These are phyloP conservation scores for Harrya chromipes DNA, from an alignment of 768 basidiomycete genomes.

Conservation along the genomic window DNA sequence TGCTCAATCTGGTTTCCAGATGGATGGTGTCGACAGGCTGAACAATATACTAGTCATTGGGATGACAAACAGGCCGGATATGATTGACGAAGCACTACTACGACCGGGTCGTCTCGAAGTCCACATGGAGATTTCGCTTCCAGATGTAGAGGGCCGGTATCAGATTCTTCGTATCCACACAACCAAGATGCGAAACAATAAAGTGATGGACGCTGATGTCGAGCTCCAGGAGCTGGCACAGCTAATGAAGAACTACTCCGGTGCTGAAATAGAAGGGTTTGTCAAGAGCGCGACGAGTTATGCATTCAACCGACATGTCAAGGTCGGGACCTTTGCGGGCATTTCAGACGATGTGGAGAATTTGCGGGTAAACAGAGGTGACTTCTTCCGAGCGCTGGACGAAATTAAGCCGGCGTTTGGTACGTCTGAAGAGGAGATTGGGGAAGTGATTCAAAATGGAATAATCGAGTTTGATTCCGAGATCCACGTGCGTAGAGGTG, in stretches of 20 bases:
- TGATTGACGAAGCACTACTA: constrained; percentile 98
- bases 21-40: constrained; percentile 98
- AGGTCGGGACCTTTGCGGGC: constrained; percentile 95
- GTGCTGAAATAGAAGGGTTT: constrained; percentile 92
- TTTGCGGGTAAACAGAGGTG: constrained; percentile 77
- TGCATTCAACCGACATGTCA: constrained; percentile 96
- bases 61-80: constrained; percentile 97
- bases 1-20: constrained; percentile 45
- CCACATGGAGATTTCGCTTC: constrained; percentile 98
- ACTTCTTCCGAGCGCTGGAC: constrained; percentile 88
- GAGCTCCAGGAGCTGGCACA: constrained; percentile 78
- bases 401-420: constrained; percentile 97
- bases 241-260: constrained; percentile 94
- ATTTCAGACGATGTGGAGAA: constrained; percentile 96
- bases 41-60: constrained; percentile 99
- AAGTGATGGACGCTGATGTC: constrained; percentile 86
- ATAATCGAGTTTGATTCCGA: constrained; percentile 82
- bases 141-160: constrained; percentile 86
- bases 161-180: constrained; percentile 98
- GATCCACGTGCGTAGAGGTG: constrained; percentile 56
- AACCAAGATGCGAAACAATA: constrained; percentile 86
- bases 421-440: constrained; percentile 94
- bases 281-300: constrained; percentile 99
- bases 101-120: constrained; percentile 98
- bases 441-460: constrained; percentile 91